phyloP scores from a whole-genome alignment of 1,284 basidiomycete genomes.

The Microbotryum silenes-acaulis region DNA sequence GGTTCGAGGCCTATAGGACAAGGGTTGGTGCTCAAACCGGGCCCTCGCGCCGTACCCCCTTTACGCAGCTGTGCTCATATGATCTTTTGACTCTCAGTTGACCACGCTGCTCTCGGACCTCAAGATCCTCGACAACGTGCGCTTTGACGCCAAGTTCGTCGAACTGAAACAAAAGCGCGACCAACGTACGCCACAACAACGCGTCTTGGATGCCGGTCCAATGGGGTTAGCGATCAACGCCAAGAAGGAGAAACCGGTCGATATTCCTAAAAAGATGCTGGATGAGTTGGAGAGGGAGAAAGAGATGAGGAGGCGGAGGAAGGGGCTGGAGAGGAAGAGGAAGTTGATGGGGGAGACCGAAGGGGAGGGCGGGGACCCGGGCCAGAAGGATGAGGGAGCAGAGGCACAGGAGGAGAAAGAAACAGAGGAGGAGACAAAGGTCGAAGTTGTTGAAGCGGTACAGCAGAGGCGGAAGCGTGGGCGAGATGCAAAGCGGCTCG shows the following conservation, averaged over 20 bases:
- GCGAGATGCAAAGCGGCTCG: neutral
- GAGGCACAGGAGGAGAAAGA: constrained; percentile 1
- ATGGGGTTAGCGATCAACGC: constrained; percentile 25
- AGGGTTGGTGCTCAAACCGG: constrained; percentile 16
- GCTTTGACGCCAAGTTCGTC: constrained; percentile 28
- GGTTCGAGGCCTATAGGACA: constrained; percentile 19
- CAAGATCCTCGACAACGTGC: constrained; percentile 27
- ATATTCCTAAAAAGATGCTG: constrained; percentile 5
- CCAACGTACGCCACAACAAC: constrained; percentile 17
- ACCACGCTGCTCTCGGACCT: constrained; percentile 28
- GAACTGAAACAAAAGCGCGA: constrained; percentile 24
- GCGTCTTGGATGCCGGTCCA: constrained; percentile 27
- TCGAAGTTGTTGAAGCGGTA: neutral
- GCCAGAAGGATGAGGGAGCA: neutral
- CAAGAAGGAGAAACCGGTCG: constrained; percentile 10
- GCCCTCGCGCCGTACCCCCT: neutral
- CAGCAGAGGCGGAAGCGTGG: neutral
- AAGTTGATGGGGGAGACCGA: constrained; percentile 6
- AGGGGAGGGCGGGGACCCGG: constrained; percentile 1
- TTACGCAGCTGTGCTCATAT: too few relatives aligned
- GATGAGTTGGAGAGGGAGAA: constrained; percentile 15
- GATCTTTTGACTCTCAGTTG: constrained; percentile 4
- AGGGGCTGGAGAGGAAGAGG: constrained; percentile 12
- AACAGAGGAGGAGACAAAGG: neutral
- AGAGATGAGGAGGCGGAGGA: constrained; percentile 4